phyloP scores from a whole-genome alignment of 1,139 yeast genomes.

The Candida albicans region DNA sequence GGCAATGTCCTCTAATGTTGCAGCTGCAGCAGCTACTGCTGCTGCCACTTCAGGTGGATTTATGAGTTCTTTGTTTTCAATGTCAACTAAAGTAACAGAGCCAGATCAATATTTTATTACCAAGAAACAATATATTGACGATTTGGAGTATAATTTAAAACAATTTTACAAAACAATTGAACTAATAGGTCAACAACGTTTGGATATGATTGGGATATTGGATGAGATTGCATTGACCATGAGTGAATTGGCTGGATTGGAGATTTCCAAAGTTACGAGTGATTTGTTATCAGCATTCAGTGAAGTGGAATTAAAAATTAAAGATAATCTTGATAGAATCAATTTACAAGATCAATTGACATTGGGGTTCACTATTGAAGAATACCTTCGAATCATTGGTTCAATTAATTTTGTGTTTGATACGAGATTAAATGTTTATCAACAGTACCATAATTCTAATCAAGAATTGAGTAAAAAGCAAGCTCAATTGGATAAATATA shows the following conservation, averaged over 20 bases:
- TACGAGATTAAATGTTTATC: constrained; percentile 70
- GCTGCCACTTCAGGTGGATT: constrained; percentile 46
- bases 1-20: constrained; percentile 17
- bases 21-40: constrained; percentile 21
- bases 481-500: constrained; percentile 52
- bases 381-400: constrained; percentile 74
- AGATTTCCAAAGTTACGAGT: constrained; percentile 67
- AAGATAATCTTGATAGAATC: constrained; percentile 74
- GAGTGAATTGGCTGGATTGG: constrained; percentile 74
- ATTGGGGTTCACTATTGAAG: constrained; percentile 84
- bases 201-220: constrained; percentile 56
- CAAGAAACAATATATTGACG: constrained; percentile 68
- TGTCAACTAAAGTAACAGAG: constrained; percentile 65
- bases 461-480: constrained; percentile 49
- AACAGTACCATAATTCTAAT: constrained; percentile 51
- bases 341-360: constrained; percentile 86
- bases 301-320: constrained; percentile 67
- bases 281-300: constrained; percentile 60
- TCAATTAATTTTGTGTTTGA: constrained; percentile 75
- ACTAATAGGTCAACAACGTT: constrained; percentile 69
- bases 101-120: constrained; percentile 77
- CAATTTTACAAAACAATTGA: constrained; percentile 73
- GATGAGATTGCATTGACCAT: constrained; percentile 55
- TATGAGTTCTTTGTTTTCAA: constrained; percentile 62
- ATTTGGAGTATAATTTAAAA: constrained; percentile 70